A percentile compares a stretch with the other conserved stretches of the same genome.
phyloP scores from a whole-genome alignment of 2,329 filamentous ascomycete species.

The Periconia sp. region DNA sequence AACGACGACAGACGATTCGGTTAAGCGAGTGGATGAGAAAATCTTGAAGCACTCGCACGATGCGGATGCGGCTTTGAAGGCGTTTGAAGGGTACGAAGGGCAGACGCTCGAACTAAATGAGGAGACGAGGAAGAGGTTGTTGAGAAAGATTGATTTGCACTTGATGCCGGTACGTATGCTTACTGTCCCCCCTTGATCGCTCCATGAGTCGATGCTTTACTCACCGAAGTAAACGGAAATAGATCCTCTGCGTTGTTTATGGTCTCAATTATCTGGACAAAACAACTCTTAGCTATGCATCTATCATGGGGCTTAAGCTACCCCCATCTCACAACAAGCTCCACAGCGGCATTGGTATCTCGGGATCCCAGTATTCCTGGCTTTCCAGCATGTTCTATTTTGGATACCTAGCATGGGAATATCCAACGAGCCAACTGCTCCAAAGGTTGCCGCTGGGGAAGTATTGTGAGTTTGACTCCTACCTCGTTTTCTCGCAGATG shows the following conservation, averaged over 20 bases:
- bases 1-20: conserved; percentile 6
- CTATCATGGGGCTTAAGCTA: conserved; percentile 52
- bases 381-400: conserved; percentile 55
- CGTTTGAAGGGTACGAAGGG: conserved; percentile 52
- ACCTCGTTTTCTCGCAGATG: not conserved
- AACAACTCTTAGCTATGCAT: conserved; percentile 56
- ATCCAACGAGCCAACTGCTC: conserved; percentile 65
- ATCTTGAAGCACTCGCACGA: conserved; percentile 55
- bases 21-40: conserved; percentile 25
- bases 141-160: conserved; percentile 64
- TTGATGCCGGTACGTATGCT: conserved; percentile 51
- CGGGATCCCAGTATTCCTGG: conserved; percentile 57
- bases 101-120: conserved; percentile 57
- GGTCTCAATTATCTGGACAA: conserved; percentile 66
- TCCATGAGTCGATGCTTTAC: not conserved
- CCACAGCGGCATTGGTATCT: conserved; percentile 47
- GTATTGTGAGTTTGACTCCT: conserved; percentile 48
- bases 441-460: conserved; percentile 67
- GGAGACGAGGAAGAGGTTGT: conserved; percentile 59
- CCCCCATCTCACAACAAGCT: conserved; percentile 30
- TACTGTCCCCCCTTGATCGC: too few species aligned
- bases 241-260: conserved; percentile 60
- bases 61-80: conserved; percentile 63
- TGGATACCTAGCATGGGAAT: conserved; percentile 63
- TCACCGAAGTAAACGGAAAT: not conserved